A percentile compares a stretch with the other conserved stretches of the same genome.
Evolutionary conservation across 140 eudicot genomes (phyloP).

Genomic region (Ambrosia hybrid): DNA sequence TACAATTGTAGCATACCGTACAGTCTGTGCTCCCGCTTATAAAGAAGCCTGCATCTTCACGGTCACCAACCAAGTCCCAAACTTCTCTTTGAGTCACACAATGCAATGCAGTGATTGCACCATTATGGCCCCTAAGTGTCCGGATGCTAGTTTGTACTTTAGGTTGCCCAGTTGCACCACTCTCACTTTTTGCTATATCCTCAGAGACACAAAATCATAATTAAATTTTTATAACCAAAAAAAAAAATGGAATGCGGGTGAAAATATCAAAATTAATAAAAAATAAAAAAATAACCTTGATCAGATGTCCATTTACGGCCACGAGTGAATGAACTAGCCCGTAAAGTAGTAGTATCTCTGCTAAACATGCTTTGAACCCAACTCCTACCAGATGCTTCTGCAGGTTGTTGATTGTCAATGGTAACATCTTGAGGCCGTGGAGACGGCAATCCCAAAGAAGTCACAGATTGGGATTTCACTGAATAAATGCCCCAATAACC

Average conservation of each 20-base stretch:
- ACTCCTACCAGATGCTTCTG: conserved; percentile 92
- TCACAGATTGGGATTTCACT: conserved; percentile 52
- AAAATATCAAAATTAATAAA: conserved; percentile 6
- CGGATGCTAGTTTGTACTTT: conserved; percentile 80
- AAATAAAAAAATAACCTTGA: conserved; percentile 27
- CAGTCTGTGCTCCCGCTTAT: conserved; percentile 99
- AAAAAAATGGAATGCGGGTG: neutral
- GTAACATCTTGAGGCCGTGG: conserved; percentile 80
- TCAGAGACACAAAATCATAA: conserved; percentile 16
- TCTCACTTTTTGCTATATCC: conserved; percentile 63
- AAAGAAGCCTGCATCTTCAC: conserved; percentile 98
- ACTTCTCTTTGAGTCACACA: conserved; percentile 98
- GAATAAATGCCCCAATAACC: conserved; percentile 92
- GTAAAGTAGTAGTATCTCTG: conserved; percentile 64
- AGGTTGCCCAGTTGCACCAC: conserved; percentile 67
- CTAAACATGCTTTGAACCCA: conserved; percentile 99
- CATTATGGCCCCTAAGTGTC: conserved; percentile 86
- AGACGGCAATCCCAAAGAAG: conserved; percentile 67
- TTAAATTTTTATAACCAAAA: neutral
- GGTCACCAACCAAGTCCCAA: conserved; percentile 99
- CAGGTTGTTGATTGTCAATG: conserved; percentile 62
- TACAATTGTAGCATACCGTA: conserved; percentile 48
- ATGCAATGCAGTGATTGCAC: conserved; percentile 96
- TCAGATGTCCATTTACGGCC: conserved; percentile 67
- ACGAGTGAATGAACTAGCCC: conserved; percentile 76